These are phyloP conservation scores for Xylaria multiplex DNA, from an alignment of 2,329 filamentous ascomycete species.

Conservation along the genomic window DNA sequence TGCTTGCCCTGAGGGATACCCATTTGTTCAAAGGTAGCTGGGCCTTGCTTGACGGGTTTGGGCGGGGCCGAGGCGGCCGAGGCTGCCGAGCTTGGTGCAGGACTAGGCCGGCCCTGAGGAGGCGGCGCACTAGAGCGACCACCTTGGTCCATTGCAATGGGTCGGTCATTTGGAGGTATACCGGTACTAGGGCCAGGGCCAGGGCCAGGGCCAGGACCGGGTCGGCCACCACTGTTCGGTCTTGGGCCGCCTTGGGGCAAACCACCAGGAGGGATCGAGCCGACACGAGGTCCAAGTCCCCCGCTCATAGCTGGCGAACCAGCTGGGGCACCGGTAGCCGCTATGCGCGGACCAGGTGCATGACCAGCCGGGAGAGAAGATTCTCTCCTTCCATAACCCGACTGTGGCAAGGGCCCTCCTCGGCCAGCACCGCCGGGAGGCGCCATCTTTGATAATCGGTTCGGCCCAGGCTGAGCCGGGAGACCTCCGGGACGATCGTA, in stretches of 20 bases:
- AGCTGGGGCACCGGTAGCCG: constrained; percentile 39
- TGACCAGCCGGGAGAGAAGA: constrained; percentile 45
- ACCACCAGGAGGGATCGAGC: constrained; percentile 44
- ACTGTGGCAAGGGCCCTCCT: constrained; percentile 43
- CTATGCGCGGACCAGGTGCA: constrained; percentile 49
- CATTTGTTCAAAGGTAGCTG: constrained; percentile 98
- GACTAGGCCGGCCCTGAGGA: constrained; percentile 45
- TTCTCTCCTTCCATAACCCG: constrained; percentile 41
- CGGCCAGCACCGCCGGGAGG: constrained; percentile 47
- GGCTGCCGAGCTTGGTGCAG: constrained; percentile 45
- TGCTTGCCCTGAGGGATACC: constrained; percentile 86
- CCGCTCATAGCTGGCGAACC: constrained; percentile 46
- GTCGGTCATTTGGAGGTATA: constrained; percentile 43
- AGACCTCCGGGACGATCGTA: constrained; percentile 47
- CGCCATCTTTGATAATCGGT: constrained; percentile 54
- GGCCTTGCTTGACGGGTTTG: constrained; percentile 68
- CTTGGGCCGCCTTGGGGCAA: constrained; percentile 46
- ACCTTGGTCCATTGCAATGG: constrained; percentile 40
- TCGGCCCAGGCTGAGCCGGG: constrained; percentile 49
- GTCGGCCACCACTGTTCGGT: constrained; percentile 39
- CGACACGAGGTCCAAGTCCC: constrained; percentile 42
- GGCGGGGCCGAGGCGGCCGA: constrained; percentile 49
- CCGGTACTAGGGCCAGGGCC: constrained; percentile 8
- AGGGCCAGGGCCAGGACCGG: constrained; percentile 35
- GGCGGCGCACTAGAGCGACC: constrained; percentile 53